These are phyloP conservation scores for Plasmopara halstedii DNA, from an alignment of 352 stramenopile species.

Conservation along the genomic window DNA sequence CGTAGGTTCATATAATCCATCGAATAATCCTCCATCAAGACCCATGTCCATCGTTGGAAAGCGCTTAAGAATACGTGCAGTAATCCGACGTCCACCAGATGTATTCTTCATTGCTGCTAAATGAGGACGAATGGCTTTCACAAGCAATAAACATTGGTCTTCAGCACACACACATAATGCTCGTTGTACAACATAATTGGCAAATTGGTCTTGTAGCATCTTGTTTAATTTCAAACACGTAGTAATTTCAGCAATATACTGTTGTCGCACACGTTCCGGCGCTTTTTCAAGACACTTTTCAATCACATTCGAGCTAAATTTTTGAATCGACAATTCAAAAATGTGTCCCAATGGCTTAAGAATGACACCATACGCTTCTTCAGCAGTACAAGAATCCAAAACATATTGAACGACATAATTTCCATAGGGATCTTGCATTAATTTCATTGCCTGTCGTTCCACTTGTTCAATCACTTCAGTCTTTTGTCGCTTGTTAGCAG, in stretches of 20 bases:
- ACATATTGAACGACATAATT: constrained; percentile 93
- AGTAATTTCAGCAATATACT: constrained; percentile 75
- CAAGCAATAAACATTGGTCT: constrained; percentile 89
- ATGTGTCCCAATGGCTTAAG: constrained; percentile 87
- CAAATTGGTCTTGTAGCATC: constrained; percentile 96
- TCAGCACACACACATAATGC: constrained; percentile 93
- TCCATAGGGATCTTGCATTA: constrained; percentile 90
- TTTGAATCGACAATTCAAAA: constrained; percentile 95
- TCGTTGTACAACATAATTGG: constrained; percentile 98
- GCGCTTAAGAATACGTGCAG: constrained; percentile 93
- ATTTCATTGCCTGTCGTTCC: constrained; percentile 94
- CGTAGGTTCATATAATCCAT: too few relatives aligned
- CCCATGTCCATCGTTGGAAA: constrained; percentile 94
- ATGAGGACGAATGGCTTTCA: constrained; percentile 95
- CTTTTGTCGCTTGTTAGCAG: constrained; percentile 84
- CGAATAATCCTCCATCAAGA: constrained; percentile 54
- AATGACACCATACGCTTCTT: constrained; percentile 78
- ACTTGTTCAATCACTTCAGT: constrained; percentile 89
- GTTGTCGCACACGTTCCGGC: constrained; percentile 56
- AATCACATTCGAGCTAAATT: constrained; percentile 99
- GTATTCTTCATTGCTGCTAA: constrained; percentile 93
- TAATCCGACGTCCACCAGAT: constrained; percentile 90
- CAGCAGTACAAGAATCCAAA: constrained; percentile 77
- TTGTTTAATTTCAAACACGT: constrained; percentile 84
- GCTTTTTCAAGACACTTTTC: constrained; percentile 97